phyloP scores from a whole-genome alignment of 352 stramenopile genomes.

The Globisporangium takayamanum region DNA sequence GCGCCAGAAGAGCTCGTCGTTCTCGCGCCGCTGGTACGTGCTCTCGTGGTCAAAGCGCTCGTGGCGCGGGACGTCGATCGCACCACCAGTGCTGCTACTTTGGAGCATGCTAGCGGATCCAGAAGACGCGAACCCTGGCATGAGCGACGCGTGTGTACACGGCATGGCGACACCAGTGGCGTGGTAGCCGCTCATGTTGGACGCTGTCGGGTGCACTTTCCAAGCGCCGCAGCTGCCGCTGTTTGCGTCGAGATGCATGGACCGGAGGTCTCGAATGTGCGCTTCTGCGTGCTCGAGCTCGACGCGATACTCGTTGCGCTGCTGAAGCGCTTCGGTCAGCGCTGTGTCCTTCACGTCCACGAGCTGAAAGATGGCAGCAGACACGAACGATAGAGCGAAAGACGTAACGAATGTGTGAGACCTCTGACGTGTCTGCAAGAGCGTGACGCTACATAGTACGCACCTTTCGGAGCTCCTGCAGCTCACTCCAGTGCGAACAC shows the following conservation, averaged over 20 bases:
- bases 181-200: slow-evolving; percentile 12
- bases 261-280: slow-evolving; percentile 32
- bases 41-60: slow-evolving; percentile 46
- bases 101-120: neutral
- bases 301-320: slow-evolving; percentile 48
- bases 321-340: slow-evolving; percentile 44
- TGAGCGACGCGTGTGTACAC: slow-evolving; percentile 18
- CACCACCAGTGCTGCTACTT: neutral
- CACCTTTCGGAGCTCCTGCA: slow-evolving; percentile 31
- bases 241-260: slow-evolving; percentile 18
- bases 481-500: slow-evolving; percentile 25
- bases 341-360: slow-evolving; percentile 50
- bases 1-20: slow-evolving; percentile 36
- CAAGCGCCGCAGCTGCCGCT: slow-evolving; percentile 7
- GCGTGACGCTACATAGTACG: neutral
- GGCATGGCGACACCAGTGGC: slow-evolving; percentile 8
- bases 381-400: neutral
- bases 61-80: slow-evolving; percentile 29
- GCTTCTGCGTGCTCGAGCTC: slow-evolving; percentile 37
- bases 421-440: neutral
- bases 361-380: slow-evolving; percentile 13
- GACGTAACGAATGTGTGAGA: neutral
- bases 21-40: slow-evolving; percentile 37
- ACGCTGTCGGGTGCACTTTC: slow-evolving; percentile 9
- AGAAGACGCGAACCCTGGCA: slow-evolving; percentile 4